Percentiles rank a stretch among this genome's conserved stretches.
These are phyloP conservation scores for Magnaporthiopsis poae DNA, from an alignment of 2,329 filamentous ascomycete species.

Conservation along the genomic window DNA sequence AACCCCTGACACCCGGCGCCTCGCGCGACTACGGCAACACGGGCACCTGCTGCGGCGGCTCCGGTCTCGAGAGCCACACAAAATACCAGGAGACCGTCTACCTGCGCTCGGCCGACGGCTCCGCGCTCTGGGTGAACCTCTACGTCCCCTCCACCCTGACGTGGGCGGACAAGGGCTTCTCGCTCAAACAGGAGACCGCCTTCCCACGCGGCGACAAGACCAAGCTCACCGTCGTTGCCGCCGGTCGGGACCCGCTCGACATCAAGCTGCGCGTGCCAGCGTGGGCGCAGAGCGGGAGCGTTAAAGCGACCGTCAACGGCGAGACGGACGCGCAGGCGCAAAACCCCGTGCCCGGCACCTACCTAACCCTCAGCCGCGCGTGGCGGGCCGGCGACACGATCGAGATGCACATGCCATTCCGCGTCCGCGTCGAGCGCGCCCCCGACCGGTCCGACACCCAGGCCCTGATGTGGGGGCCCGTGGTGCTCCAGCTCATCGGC, in stretches of 20 bases:
- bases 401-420: conserved; percentile 22
- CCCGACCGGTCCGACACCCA: conserved; percentile 24
- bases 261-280: conserved; percentile 23
- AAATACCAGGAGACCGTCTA: conserved; percentile 26
- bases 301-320: conserved; percentile 21
- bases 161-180: conserved; percentile 21
- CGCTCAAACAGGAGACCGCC: conserved; percentile 20
- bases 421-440: conserved; percentile 21
- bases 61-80: conserved; percentile 24
- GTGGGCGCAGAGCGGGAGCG: conserved; percentile 19
- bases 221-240: conserved; percentile 19
- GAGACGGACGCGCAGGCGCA: conserved; percentile 10
- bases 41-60: conserved; percentile 24
- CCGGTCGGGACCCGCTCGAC: conserved; percentile 19
- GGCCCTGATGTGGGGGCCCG: conserved; percentile 22
- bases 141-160: conserved; percentile 22
- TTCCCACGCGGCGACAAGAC: conserved; percentile 20
- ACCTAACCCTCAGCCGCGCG: conserved; percentile 20
- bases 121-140: conserved; percentile 24
- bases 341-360: conserved; percentile 17
- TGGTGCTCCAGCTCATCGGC: conserved; percentile 22
- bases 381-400: conserved; percentile 22
- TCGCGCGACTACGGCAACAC: conserved; percentile 22
- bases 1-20: conserved; percentile 20
- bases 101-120: conserved; percentile 22